phyloP scores from a whole-genome alignment of 495 filamentous ascomycete species.

The Cryomyces minteri region DNA sequence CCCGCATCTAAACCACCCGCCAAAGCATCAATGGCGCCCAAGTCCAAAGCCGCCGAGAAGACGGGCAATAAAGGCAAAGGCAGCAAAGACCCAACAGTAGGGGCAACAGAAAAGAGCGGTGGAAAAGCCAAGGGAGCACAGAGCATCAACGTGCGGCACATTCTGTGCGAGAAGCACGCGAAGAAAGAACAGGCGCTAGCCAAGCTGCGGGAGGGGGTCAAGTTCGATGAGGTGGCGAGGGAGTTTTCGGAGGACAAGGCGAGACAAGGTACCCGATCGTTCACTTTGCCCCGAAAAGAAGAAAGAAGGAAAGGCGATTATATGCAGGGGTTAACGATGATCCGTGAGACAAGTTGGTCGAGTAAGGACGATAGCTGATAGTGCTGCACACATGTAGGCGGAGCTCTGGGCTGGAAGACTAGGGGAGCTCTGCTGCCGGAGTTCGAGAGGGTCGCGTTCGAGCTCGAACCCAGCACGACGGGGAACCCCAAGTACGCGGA shows the following conservation, averaged over 20 bases:
- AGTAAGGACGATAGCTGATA: background rate
- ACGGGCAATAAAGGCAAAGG: constrained; percentile 9
- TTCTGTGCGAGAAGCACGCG: constrained; percentile 75
- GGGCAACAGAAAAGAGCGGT: constrained; percentile 16
- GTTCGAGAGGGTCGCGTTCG: constrained; percentile 71
- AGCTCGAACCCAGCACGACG: constrained; percentile 59
- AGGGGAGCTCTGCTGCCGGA: constrained; percentile 51
- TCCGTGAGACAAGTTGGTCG: background rate
- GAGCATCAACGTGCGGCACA: constrained; percentile 74
- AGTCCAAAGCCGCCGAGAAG: constrained; percentile 16
- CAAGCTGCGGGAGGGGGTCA: constrained; percentile 55
- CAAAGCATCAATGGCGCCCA: constrained; percentile 5
- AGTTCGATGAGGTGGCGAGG: constrained; percentile 78
- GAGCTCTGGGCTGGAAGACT: constrained; percentile 68
- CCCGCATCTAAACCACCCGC: no score
- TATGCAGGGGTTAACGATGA: background rate
- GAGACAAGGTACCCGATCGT: constrained; percentile 37
- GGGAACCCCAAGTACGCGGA: constrained; percentile 56
- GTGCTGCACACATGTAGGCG: constrained; percentile 30
- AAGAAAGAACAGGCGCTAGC: constrained; percentile 78
- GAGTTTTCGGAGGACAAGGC: constrained; percentile 86
- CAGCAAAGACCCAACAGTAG: background rate
- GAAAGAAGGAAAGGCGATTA: background rate
- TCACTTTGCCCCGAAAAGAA: background rate
- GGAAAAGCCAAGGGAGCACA: constrained; percentile 51